Base-by-base conservation (phyloP, 805 yeast species). In the Schwanniomyces occidentalis region DNA sequence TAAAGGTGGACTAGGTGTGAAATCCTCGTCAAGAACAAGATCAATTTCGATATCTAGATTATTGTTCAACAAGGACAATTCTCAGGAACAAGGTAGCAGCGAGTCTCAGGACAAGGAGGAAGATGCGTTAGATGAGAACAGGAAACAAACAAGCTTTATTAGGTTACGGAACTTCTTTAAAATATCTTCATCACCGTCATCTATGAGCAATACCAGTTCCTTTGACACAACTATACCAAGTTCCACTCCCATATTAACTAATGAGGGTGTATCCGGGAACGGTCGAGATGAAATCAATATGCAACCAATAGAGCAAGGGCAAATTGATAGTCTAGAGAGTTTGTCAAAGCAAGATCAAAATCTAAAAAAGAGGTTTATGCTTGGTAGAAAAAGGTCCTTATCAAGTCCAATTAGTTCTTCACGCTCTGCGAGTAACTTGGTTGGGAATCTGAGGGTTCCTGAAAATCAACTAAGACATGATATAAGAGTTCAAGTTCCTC, bases 141-240 rank as follows among this genome's bases (percentile, higher is more conserved):
- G 40, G 27, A 45, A 41, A 26, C 52, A 41, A 30, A 48, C 52
- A n/a, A 43, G 61, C 21, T 45, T 60, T 39, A 44, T 46, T 17
- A 61, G 54, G 36, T 46, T 63, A 22, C 56, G 56, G 37, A 54
- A 46, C 26, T 40, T 62, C 15, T 60, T 62, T 46, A 54, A 52
- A 18, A 39, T 58, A 21, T 37, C 50, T 4, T 39, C 45, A 7
- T 37, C 37, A 14, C 41, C 37, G 9, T 39, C 27, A 15, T 27
- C 24, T 25, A 34, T n/a, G n/a, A n/a, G n/a, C n/a, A n/a, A n/a
- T n/a, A n/a, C n/a, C n/a, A n/a, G n/a, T n/a, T n/a, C n/a, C n/a
- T n/a, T n/a, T n/a, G n/a, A n/a, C n/a, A n/a, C n/a, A n/a, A n/a
- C n/a, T n/a, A n/a, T n/a, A n/a, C n/a, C n/a, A n/a, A n/a, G n/a